These are phyloP conservation scores for Monosporascus sp. DNA, from an alignment of 2,329 filamentous ascomycete species.

Conservation along the genomic window DNA sequence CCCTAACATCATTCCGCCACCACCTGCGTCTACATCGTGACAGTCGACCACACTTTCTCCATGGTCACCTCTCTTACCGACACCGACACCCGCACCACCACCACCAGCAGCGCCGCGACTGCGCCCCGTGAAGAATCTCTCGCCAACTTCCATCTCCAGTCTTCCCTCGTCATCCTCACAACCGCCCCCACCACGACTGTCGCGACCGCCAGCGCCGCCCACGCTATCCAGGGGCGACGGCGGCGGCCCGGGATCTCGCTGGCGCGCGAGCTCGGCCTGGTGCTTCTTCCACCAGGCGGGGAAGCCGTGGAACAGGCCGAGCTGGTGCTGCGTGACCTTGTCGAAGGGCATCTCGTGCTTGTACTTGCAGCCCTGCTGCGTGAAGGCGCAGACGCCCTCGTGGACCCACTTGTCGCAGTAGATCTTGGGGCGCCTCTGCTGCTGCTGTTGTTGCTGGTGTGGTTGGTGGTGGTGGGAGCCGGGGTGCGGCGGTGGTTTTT, in stretches of 20 bases:
- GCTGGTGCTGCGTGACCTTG: conserved; percentile 55
- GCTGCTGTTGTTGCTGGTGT: conserved; percentile 2
- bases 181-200: conserved; percentile 2
- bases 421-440: conserved; percentile 47
- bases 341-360: conserved; percentile 86
- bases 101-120: not conserved
- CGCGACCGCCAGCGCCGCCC: not conserved
- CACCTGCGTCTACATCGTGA: too few species aligned
- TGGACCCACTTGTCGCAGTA: conserved; percentile 91
- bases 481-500: not conserved
- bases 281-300: conserved; percentile 56
- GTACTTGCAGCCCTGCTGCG: conserved; percentile 79
- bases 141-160: too few species aligned
- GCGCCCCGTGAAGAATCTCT: too few species aligned
- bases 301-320: conserved; percentile 67
- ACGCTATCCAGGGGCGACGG: conserved; percentile 1
- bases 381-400: conserved; percentile 78
- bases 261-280: conserved; percentile 38
- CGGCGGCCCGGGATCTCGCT: conserved; percentile 19
- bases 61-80: not conserved
- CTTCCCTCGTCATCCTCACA: not conserved
- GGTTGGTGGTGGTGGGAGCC: not conserved
- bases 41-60: not conserved
- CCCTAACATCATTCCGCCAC: too few species aligned
- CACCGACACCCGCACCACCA: not conserved